Percentiles rank a stretch among this genome's conserved stretches.
Evolutionary conservation across 495 filamentous ascomycete species (phyloP).

Genomic region (Hyaloscypha hepaticicola): DNA sequence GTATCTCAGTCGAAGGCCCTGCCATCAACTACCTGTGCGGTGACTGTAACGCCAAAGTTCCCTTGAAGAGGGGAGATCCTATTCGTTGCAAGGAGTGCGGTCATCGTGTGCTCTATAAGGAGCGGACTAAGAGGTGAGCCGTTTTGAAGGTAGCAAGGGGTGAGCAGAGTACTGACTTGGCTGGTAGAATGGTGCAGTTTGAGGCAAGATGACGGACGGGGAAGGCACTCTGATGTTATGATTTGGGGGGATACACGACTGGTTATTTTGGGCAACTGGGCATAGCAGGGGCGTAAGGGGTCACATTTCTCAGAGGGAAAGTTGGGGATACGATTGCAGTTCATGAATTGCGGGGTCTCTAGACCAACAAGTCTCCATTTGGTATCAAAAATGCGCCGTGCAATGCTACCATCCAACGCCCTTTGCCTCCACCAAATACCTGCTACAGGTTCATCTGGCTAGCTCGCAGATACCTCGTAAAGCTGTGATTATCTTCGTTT

Average conservation of each 20-base stretch:
- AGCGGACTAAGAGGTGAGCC: slow-evolving; percentile 90
- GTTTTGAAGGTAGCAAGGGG: not conserved
- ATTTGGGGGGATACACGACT: slow-evolving; percentile 6
- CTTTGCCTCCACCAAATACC: not conserved
- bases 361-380: slow-evolving; percentile 31
- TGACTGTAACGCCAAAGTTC: slow-evolving; percentile 82
- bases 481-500: slow-evolving; percentile 32
- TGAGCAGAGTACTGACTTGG: not conserved
- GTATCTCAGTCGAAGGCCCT: slow-evolving; percentile 33
- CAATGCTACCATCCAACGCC: slow-evolving; percentile 32
- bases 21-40: slow-evolving; percentile 87
- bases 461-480: slow-evolving; percentile 32
- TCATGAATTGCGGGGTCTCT: slow-evolving; percentile 1
- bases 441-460: slow-evolving; percentile 34
- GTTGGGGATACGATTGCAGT: not conserved
- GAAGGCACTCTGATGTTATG: slow-evolving; percentile 1
- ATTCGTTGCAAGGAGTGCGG: slow-evolving; percentile 97
- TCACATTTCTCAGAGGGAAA: not conserved
- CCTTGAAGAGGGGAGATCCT: slow-evolving; percentile 77
- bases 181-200: slow-evolving; percentile 87
- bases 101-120: slow-evolving; percentile 95
- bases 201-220: slow-evolving; percentile 68
- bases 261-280: slow-evolving; percentile 17
- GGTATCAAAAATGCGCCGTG: slow-evolving; percentile 40
- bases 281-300: slow-evolving; percentile 21